Conservation (phyloP, 169 alveolate genomes). For the Plasmodium fragile region DNA sequence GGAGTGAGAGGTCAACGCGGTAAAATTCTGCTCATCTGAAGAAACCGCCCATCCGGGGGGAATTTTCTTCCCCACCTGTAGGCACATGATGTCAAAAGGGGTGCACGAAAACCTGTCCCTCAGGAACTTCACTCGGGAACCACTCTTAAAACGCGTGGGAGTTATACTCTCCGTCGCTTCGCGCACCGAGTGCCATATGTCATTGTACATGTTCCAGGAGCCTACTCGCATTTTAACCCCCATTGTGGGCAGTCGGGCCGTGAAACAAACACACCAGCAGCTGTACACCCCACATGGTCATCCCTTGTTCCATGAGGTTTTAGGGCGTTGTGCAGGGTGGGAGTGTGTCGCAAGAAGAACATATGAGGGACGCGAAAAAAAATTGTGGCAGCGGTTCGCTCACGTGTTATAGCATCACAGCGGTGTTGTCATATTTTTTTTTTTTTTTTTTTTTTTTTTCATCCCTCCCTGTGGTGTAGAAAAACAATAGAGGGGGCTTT, state of each 20-base stretch:
- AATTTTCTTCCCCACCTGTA: constrained; percentile 7
- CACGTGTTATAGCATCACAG: neutral
- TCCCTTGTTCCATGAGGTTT: neutral
- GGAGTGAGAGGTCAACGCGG: neutral
- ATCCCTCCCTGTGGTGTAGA: neutral
- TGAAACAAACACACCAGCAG: neutral
- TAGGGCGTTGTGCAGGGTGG: neutral
- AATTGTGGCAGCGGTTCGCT: neutral
- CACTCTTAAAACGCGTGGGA: neutral
- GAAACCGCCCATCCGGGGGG: neutral
- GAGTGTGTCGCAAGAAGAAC: neutral
- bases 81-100: constrained; percentile 22
- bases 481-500: neutral
- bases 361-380: neutral
- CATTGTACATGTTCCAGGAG: constrained; percentile 28
- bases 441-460: no score
- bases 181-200: neutral
- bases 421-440: neutral
- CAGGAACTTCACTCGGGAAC: neutral
- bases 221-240: constrained; percentile 43
- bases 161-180: neutral
- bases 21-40: neutral
- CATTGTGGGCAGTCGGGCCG: neutral
- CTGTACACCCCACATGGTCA: neutral
- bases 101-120: neutral